Conservation (phyloP, 306 rosid species). For the Sechiopsis laciniata region DNA sequence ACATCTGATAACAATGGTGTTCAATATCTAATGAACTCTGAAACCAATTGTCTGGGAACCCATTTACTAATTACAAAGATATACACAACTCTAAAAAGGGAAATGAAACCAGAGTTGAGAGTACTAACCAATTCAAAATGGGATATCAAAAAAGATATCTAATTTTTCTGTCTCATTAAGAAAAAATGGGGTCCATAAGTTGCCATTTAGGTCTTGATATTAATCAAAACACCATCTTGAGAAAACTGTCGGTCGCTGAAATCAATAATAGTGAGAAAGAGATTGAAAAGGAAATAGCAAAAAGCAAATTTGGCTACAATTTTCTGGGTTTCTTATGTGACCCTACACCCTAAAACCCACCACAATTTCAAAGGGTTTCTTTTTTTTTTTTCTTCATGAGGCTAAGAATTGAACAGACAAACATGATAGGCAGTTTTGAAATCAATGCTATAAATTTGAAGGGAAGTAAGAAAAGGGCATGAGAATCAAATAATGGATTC, state of each 20-base stretch:
- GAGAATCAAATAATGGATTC: neutral
- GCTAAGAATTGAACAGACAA: neutral
- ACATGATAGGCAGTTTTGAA: neutral
- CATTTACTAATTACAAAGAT: too few relatives aligned
- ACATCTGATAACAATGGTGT: too few relatives aligned
- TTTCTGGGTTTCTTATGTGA: slow-evolving; percentile 9
- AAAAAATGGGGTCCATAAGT: slow-evolving; percentile 2
- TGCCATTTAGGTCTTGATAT: too few relatives aligned
- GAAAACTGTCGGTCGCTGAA: slow-evolving; percentile 18
- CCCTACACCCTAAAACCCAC: neutral
- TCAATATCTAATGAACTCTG: too few relatives aligned
- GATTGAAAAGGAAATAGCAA: neutral
- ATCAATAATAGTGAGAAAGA: neutral
- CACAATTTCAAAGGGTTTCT: neutral
- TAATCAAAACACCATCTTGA: neutral
- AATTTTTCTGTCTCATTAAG: slow-evolving; percentile 1
- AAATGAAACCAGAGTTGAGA: too few relatives aligned
- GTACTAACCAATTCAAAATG: neutral
- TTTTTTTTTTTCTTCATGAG: neutral
- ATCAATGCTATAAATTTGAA: neutral
- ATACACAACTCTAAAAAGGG: too few relatives aligned
- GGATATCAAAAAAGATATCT: neutral
- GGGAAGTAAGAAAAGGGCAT: neutral
- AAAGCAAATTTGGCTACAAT: neutral
- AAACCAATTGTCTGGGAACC: too few relatives aligned